Base-by-base conservation (phyloP, 148 eudicot species). In the Arbutus unedo region DNA sequence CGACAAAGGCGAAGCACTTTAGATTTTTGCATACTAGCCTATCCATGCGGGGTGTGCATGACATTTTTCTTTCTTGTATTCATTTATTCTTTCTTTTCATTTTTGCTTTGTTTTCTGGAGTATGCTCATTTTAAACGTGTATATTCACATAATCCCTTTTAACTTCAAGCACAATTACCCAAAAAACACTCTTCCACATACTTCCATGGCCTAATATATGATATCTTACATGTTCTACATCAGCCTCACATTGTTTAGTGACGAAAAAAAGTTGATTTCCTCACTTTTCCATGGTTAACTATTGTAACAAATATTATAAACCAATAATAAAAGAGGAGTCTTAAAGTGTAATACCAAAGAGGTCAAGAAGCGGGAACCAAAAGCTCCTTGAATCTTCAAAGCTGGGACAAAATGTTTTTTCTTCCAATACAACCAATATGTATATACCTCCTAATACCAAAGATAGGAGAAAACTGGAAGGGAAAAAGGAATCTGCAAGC, bases 381-480 rank as follows among this genome's bases (percentile, higher is more conserved):
- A 55, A 55, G 70, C 77, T 70, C 57, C 77, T 51, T 54, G 51
- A 81, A 80, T 47, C 60, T 80, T 80, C 74, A 50, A 62, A 45
- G 25, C 45, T 16, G 60, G 49, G 44, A 64, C 44, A 54, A 8
- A 47, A 82, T 25, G 21, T 59, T 59, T 38, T 59, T 56, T 54
- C 51, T 55, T 48, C 64, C 77, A 8, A 48, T 11, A 59, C 41
- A 41, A 15, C 2, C 10, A 47, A 81, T 38, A 16, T 23, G 50
- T 75, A 60, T 62, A 45, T 50, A 54, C 43, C 60, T 18, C 79
- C 79, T 51, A 76, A 62, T 45, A 66, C 76, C 9, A 7, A 80
- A 62, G 13, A 44, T 25, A 31, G 25, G 41, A 31, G 62, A 44
- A 41, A 10, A 25, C 23, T 23, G 43, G 16, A 67, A 51, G 51